A percentile compares a stretch with the other conserved stretches of the same genome.
Conservation (phyloP, 2,329 filamentous ascomycete species). For the Ceratocystis variospora region DNA sequence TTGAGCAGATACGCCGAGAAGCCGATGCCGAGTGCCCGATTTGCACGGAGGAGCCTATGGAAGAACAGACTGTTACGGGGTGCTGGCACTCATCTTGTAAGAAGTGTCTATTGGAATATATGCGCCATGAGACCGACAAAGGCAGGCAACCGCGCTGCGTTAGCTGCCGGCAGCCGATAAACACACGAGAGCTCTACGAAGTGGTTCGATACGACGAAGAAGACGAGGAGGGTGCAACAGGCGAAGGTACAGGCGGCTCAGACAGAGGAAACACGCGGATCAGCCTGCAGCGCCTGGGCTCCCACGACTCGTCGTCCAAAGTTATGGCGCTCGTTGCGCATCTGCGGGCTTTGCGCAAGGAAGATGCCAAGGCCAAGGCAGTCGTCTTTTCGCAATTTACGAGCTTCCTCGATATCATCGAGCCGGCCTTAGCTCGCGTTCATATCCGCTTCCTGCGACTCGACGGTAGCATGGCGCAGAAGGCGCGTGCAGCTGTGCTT, state of each 20-base stretch:
- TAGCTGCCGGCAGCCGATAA: constrained; percentile 75
- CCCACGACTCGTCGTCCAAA: constrained; percentile 69
- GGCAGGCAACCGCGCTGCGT: constrained; percentile 70
- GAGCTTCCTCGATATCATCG: constrained; percentile 83
- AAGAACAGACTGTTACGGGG: constrained; percentile 82
- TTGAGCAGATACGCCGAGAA: constrained; percentile 84
- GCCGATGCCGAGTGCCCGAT: constrained; percentile 83
- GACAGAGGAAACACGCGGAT: constrained; percentile 34
- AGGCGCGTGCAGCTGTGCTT: constrained; percentile 65
- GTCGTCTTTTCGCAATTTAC: constrained; percentile 98
- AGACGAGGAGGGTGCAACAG: constrained; percentile 22
- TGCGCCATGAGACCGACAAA: constrained; percentile 71
- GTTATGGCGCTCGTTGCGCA: constrained; percentile 66
- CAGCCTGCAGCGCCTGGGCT: constrained; percentile 45
- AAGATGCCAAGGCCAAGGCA: constrained; percentile 61
- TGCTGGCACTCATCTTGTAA: constrained; percentile 98
- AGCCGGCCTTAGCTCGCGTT: constrained; percentile 58
- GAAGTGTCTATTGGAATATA: constrained; percentile 78
- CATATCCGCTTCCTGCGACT: constrained; percentile 74
- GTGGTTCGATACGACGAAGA: constrained; percentile 67
- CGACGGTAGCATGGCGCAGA: constrained; percentile 82
- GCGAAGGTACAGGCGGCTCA: neutral
- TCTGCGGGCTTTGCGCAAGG: constrained; percentile 52
- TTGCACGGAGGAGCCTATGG: constrained; percentile 90
- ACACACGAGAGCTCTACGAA: constrained; percentile 75